These are phyloP conservation scores for Clitopilus passeckerianus DNA, from an alignment of 768 basidiomycete genomes.

Conservation along the genomic window DNA sequence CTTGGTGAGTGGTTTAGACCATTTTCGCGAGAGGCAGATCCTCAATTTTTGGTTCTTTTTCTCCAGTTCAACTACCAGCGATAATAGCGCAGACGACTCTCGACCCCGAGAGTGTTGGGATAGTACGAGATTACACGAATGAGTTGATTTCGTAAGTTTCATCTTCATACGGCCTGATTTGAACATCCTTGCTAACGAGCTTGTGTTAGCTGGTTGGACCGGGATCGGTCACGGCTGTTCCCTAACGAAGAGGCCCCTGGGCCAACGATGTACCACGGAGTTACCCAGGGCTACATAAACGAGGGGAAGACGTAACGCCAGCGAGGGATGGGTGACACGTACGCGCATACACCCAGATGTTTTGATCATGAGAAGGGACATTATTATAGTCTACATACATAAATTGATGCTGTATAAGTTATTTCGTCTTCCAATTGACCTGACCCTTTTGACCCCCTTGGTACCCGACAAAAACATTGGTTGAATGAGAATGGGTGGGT, in stretches of 20 bases:
- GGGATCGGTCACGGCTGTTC: conserved; percentile 71
- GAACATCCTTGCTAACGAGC: conserved; percentile 1
- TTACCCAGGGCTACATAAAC: too few species aligned
- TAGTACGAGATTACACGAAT: conserved; percentile 86
- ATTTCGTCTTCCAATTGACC: not conserved
- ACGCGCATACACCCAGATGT: too few species aligned
- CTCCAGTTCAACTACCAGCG: conserved; percentile 80
- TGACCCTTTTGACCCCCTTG: too few species aligned
- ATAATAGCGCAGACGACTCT: conserved; percentile 89
- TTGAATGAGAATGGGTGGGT: not conserved
- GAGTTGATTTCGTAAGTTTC: conserved; percentile 71
- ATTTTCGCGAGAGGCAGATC: not conserved
- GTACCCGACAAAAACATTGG: not conserved
- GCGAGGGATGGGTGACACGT: too few species aligned
- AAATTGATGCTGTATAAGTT: not conserved
- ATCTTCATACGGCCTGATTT: not conserved
- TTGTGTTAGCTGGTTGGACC: conserved; percentile 65
- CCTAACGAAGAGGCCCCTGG: conserved; percentile 27
- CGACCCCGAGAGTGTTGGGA: conserved; percentile 78
- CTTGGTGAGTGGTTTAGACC: conserved; percentile 54
- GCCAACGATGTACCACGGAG: too few species aligned
- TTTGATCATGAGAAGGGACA: too few species aligned
- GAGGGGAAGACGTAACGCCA: too few species aligned
- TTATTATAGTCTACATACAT: not conserved
- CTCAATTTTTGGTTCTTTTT: conserved; percentile 6